These are phyloP conservation scores for Candida parachauliodes DNA, from an alignment of 805 yeast species.

Conservation along the genomic window DNA sequence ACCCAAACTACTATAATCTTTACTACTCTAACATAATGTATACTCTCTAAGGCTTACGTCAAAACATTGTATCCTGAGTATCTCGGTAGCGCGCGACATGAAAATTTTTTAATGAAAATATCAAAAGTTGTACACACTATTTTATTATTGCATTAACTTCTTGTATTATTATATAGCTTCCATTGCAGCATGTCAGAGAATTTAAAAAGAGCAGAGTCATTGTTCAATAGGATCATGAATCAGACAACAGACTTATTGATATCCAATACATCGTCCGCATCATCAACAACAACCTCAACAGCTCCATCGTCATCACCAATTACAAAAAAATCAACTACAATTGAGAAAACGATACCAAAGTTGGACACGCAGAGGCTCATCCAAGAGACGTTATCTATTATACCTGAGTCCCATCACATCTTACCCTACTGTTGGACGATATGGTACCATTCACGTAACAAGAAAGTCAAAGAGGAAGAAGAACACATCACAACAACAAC, in stretches of 20 bases:
- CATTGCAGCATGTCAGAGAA: conserved; percentile 36
- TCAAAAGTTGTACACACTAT: not conserved
- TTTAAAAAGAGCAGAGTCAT: conserved; percentile 44
- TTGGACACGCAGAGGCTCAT: conserved; percentile 35
- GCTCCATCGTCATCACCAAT: conserved; percentile 1
- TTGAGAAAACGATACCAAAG: conserved; percentile 21
- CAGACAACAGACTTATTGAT: conserved; percentile 19
- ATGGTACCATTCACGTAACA: conserved; percentile 44
- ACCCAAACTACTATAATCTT: not conserved
- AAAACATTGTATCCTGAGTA: no score
- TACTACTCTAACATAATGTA: no score
- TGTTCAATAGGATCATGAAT: conserved; percentile 45
- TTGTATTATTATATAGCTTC: not conserved
- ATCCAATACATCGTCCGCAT: not conserved
- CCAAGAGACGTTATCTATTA: conserved; percentile 23
- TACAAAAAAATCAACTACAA: not conserved
- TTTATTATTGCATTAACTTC: not conserved
- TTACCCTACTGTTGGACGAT: conserved; percentile 48
- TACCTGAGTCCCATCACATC: conserved; percentile 32
- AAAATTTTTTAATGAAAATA: no score
- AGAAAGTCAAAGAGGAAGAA: conserved; percentile 16
- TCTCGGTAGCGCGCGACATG: no score
- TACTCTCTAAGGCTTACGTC: no score
- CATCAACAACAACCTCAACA: no score
- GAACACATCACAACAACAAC: no score